A percentile compares a stretch with the other conserved stretches of the same genome.
Evolutionary conservation across 1,284 basidiomycete species (phyloP).

Genomic region (Irpex rosettiformis): DNA sequence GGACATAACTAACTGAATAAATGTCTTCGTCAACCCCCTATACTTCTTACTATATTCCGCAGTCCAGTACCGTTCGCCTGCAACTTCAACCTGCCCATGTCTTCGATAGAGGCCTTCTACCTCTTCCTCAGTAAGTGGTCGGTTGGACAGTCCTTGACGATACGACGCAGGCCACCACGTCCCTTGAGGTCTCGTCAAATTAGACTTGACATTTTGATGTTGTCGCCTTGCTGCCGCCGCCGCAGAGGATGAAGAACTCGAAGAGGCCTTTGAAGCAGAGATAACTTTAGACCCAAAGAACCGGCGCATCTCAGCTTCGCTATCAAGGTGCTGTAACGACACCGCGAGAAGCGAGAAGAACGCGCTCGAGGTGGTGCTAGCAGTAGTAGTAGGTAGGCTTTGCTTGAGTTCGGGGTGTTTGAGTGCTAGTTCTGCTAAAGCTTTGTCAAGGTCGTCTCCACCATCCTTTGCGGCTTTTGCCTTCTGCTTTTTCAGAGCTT

Average conservation of each 20-base stretch:
- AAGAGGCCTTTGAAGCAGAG: slow-evolving; percentile 46
- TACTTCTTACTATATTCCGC: slow-evolving; percentile 84
- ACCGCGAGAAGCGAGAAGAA: slow-evolving; percentile 67
- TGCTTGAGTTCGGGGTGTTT: slow-evolving; percentile 63
- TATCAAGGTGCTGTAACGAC: slow-evolving; percentile 76
- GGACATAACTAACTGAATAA: slow-evolving; percentile 75
- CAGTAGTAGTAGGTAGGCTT: slow-evolving; percentile 22
- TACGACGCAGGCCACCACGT: slow-evolving; percentile 61
- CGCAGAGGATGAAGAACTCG: slow-evolving; percentile 24
- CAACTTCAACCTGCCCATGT: slow-evolving; percentile 37
- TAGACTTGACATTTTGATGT: slow-evolving; percentile 44
- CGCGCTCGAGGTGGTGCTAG: slow-evolving; percentile 28
- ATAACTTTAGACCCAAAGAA: slow-evolving; percentile 93
- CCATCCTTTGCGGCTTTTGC: slow-evolving; percentile 57
- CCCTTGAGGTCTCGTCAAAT: slow-evolving; percentile 58
- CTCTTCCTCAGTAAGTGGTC: slow-evolving; percentile 56
- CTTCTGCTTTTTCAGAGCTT: slow-evolving; percentile 57
- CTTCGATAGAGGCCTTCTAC: slow-evolving; percentile 38
- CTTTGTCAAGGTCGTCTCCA: slow-evolving; percentile 80
- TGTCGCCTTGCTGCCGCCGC: slow-evolving; percentile 18
- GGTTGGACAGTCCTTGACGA: slow-evolving; percentile 69
- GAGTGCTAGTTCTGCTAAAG: slow-evolving; percentile 75
- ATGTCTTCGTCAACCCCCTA: slow-evolving; percentile 74
- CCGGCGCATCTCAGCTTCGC: slow-evolving; percentile 83
- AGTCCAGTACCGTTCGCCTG: slow-evolving; percentile 79